phyloP scores from a whole-genome alignment of 2,329 filamentous ascomycete genomes.

The Zymoseptoria crescenta region DNA sequence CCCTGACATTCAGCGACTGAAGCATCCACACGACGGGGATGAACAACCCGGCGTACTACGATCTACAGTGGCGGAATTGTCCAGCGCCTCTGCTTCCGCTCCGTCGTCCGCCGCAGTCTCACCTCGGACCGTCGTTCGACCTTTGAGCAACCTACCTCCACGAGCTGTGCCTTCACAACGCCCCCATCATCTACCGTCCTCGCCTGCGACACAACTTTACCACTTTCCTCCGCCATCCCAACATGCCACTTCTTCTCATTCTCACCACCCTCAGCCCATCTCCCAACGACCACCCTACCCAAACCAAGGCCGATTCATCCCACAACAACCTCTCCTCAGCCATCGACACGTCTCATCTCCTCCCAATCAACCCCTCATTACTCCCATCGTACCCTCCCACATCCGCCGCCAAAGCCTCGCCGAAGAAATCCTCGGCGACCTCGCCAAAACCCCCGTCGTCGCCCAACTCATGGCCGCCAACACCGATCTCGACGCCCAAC shows the following conservation, averaged over 20 bases:
- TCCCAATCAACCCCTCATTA: not conserved
- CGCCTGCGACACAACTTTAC: not conserved
- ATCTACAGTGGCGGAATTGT: not conserved
- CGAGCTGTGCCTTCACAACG: not conserved
- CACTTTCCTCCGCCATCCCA: not conserved
- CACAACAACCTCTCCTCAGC: not conserved
- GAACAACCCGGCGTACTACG: not conserved
- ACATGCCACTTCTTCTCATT: no score
- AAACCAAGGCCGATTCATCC: not conserved
- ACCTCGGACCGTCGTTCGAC: not conserved
- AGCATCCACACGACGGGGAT: no score
- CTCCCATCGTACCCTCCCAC: not conserved
- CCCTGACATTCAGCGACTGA: not conserved
- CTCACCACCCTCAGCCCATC: not conserved
- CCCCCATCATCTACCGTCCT: not conserved
- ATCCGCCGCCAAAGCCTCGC: not conserved
- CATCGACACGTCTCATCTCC: not conserved
- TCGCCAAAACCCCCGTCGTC: slow-evolving; percentile 2
- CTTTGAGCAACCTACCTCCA: not conserved
- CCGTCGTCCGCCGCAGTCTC: not conserved
- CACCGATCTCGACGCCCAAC: not conserved
- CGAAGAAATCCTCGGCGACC: slow-evolving; percentile 5
- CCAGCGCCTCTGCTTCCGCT: not conserved
- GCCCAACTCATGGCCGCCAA: slow-evolving; percentile 1
- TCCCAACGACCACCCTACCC: not conserved